Evolutionary conservation across 2,329 filamentous ascomycete species (phyloP).

Genomic region (Pseudogymnoascus verrucosus): DNA sequence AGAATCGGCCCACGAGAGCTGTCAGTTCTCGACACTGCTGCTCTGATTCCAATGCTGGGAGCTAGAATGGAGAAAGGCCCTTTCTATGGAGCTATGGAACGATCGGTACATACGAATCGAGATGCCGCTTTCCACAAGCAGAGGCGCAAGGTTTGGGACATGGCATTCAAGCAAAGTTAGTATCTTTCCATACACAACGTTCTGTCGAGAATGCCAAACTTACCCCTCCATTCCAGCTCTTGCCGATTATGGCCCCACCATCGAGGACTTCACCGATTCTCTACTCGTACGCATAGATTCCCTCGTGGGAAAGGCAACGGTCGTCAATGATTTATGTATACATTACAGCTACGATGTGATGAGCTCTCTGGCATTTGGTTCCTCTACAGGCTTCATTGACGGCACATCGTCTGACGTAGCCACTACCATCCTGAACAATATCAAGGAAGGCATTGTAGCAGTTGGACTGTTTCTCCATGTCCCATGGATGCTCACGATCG

Average conservation of each 20-base stretch:
- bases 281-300: constrained; percentile 14
- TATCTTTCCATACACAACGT: neutral
- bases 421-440: constrained; percentile 12
- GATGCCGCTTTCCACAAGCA: constrained; percentile 18
- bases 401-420: constrained; percentile 11
- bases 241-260: constrained; percentile 18
- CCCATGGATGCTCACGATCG: constrained; percentile 15
- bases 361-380: constrained; percentile 23
- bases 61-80: constrained; percentile 15
- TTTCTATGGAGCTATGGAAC: constrained; percentile 19
- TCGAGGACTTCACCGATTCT: constrained; percentile 15
- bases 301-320: constrained; percentile 15
- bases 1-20: constrained; percentile 18
- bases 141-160: constrained; percentile 11
- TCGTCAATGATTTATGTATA: constrained; percentile 20
- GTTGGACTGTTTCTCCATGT: constrained; percentile 15
- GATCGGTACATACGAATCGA: constrained; percentile 15
- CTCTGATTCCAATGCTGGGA: constrained; percentile 15
- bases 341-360: constrained; percentile 23
- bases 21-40: constrained; percentile 17
- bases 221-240: constrained; percentile 12
- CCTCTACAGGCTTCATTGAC: constrained; percentile 11
- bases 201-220: neutral
- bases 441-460: constrained; percentile 12
- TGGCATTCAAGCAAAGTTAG: constrained; percentile 5